A percentile compares a stretch with the other conserved stretches of the same genome.
Evolutionary conservation across 768 basidiomycete genomes (phyloP).

Genomic region (Lepiota brunneoincarnata): DNA sequence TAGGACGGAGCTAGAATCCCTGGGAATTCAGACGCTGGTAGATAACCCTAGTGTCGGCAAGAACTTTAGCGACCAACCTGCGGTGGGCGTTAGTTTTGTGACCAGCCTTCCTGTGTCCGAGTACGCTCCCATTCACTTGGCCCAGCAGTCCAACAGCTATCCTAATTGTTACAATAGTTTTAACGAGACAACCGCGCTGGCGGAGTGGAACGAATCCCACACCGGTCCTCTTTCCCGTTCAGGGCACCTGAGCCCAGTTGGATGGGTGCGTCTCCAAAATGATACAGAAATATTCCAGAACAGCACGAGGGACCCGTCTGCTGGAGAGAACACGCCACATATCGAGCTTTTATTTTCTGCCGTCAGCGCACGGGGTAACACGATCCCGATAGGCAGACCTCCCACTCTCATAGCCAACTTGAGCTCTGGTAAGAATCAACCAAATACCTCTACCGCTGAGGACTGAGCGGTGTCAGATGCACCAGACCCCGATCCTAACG

Average conservation of each 20-base stretch:
- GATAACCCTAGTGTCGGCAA: conserved; percentile 15
- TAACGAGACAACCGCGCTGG: not conserved
- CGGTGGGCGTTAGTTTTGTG: conserved; percentile 13
- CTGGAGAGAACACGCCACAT: conserved; percentile 5
- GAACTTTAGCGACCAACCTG: conserved; percentile 21
- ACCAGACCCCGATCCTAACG: not conserved
- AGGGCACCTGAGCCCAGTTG: conserved; percentile 16
- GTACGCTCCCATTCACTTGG: not conserved
- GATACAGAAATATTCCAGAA: conserved; percentile 7
- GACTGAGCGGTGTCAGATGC: too few species aligned
- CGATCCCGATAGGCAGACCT: not conserved
- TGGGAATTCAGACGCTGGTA: conserved; percentile 17
- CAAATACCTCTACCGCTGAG: too few species aligned
- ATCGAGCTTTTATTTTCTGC: not conserved
- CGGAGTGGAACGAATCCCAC: conserved; percentile 16
- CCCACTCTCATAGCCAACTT: not conserved
- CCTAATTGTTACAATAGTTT: not conserved
- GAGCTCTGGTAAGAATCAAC: not conserved
- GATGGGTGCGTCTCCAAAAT: conserved; percentile 18
- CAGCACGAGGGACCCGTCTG: conserved; percentile 11
- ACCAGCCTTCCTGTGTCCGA: conserved; percentile 12
- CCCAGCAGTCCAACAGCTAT: too few species aligned
- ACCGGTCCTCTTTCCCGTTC: conserved; percentile 20
- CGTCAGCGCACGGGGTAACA: not conserved
- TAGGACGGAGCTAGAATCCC: conserved; percentile 11